Conservation (phyloP, 2,329 filamentous ascomycete species). For the Aspergillus sp. region DNA sequence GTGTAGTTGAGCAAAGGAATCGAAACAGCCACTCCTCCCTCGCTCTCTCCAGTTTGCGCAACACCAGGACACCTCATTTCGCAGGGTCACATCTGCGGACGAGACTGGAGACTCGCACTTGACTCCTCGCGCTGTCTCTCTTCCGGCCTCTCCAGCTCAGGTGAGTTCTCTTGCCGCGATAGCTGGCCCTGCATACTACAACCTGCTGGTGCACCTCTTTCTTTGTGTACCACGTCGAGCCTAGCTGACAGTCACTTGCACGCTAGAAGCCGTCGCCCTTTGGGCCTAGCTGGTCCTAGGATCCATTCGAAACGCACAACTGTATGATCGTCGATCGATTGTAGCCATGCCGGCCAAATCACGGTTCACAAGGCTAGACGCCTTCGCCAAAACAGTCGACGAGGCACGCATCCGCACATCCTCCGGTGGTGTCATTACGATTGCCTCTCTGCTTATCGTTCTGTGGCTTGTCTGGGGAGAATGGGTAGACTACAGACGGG, state of each 20-base stretch:
- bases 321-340: conserved; percentile 36
- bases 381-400: conserved; percentile 98
- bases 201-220: neutral
- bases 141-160: conserved; percentile 3
- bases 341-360: conserved; percentile 81
- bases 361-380: conserved; percentile 93
- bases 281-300: conserved; percentile 23
- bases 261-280: conserved; percentile 11
- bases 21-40: neutral
- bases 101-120: conserved; percentile 4
- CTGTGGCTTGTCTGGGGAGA: conserved; percentile 90
- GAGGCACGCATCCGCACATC: conserved; percentile 96
- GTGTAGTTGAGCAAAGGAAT: neutral
- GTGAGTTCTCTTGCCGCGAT: conserved; percentile 8
- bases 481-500: conserved; percentile 89
- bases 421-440: conserved; percentile 92
- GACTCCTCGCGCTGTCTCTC: conserved; percentile 8
- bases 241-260: conserved; percentile 9
- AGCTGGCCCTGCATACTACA: neutral
- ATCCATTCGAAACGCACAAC: conserved; percentile 18
- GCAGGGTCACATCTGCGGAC: conserved; percentile 6
- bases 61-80: conserved; percentile 23
- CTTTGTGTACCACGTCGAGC: neutral
- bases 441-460: conserved; percentile 85
- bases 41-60: conserved; percentile 15